Conservation (phyloP, 1,284 basidiomycete species). For the Irpex sp. region DNA sequence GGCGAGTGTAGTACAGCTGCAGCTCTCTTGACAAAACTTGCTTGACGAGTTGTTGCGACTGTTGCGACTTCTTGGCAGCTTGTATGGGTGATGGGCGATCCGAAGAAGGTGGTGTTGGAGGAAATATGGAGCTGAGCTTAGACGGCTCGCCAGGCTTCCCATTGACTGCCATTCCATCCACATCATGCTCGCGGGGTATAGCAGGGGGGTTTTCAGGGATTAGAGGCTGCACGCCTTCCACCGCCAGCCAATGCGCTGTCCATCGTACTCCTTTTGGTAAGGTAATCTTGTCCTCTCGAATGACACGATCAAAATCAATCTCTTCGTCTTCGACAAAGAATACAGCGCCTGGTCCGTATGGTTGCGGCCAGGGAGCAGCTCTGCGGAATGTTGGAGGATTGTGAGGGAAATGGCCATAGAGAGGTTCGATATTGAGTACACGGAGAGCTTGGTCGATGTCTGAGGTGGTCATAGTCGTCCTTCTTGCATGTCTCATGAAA, state of each 20-base stretch:
- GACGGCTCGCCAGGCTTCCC: constrained; percentile 14
- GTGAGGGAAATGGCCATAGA: constrained; percentile 76
- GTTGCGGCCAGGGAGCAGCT: constrained; percentile 63
- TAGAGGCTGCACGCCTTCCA: constrained; percentile 96
- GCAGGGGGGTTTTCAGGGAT: constrained; percentile 95
- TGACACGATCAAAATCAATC: constrained; percentile 90
- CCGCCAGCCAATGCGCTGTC: constrained; percentile 96
- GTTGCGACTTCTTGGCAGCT: constrained; percentile 39
- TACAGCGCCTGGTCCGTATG: constrained; percentile 60
- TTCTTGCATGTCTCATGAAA: constrained; percentile 93
- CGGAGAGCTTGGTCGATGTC: constrained; percentile 95
- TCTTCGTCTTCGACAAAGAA: constrained; percentile 97
- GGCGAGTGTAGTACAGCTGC: constrained; percentile 91
- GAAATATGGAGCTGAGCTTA: constrained; percentile 26
- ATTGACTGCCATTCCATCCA: constrained; percentile 27
- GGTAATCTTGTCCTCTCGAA: constrained; percentile 79
- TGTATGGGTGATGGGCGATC: constrained; percentile 30
- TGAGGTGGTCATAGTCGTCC: constrained; percentile 82
- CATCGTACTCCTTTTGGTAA: constrained; percentile 76
- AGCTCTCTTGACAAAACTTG: constrained; percentile 93
- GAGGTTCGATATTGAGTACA: constrained; percentile 90
- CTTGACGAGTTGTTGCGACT: constrained; percentile 75
- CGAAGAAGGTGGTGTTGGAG: constrained; percentile 28
- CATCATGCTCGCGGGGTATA: constrained; percentile 54
- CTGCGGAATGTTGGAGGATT: constrained; percentile 73